These are phyloP conservation scores for Paecilomyces niveus DNA, from an alignment of 2,329 filamentous ascomycete genomes.

Conservation along the genomic window DNA sequence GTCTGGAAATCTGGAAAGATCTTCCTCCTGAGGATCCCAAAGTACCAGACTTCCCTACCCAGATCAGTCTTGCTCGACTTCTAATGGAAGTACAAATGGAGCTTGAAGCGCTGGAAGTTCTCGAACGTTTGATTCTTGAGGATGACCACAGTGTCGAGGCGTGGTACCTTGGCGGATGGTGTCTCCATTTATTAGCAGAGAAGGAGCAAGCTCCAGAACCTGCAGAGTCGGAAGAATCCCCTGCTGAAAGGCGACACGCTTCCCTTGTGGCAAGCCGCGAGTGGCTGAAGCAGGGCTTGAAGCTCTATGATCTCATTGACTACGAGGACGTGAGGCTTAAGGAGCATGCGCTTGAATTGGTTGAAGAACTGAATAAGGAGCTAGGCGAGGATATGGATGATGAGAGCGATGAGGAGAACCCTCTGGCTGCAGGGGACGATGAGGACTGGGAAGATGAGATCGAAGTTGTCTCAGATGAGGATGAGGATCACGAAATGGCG, in stretches of 20 bases:
- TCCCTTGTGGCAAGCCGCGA: conserved; percentile 68
- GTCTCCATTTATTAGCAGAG: conserved; percentile 62
- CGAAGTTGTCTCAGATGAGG: conserved; percentile 44
- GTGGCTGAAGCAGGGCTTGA: conserved; percentile 75
- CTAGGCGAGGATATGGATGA: conserved; percentile 54
- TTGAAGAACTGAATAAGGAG: conserved; percentile 52
- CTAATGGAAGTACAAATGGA: conserved; percentile 88
- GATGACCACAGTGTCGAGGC: conserved; percentile 93
- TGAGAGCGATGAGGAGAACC: conserved; percentile 51
- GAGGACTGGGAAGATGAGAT: conserved; percentile 48
- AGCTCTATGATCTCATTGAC: conserved; percentile 68
- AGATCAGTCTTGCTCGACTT: conserved; percentile 75
- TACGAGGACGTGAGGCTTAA: conserved; percentile 55
- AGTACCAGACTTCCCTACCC: conserved; percentile 78
- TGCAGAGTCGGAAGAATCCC: conserved; percentile 23
- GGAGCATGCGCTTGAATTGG: conserved; percentile 38
- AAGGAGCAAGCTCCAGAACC: conserved; percentile 36
- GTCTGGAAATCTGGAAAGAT: conserved; percentile 76
- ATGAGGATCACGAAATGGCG: conserved; percentile 49
- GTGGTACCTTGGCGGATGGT: conserved; percentile 97
- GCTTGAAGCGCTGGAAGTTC: conserved; percentile 72
- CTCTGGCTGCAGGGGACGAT: conserved; percentile 43
- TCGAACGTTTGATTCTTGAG: conserved; percentile 76
- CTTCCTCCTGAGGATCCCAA: conserved; percentile 62
- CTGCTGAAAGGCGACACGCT: conserved; percentile 49